Evolutionary conservation across 768 basidiomycete species (phyloP).

Genomic region (Boletus vinaceobasis): DNA sequence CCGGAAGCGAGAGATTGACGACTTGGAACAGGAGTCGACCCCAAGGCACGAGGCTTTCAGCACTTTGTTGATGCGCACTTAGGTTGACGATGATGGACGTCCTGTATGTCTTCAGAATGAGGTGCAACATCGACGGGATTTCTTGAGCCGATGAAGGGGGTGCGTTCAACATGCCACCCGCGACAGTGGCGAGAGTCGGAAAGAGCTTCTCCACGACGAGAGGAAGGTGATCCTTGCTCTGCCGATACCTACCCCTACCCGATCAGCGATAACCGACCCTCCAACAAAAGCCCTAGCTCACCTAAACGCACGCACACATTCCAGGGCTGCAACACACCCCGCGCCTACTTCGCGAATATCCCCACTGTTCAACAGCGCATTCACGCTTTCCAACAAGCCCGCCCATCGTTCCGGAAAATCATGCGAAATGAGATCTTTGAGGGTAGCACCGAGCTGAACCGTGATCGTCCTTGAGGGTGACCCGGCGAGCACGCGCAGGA

Average conservation of each 20-base stretch:
- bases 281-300: conserved; percentile 1
- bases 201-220: conserved; percentile 61
- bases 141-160: conserved; percentile 62
- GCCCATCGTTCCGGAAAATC: conserved; percentile 84
- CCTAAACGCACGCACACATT: conserved; percentile 63
- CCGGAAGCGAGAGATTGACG: conserved; percentile 67
- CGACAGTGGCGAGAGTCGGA: conserved; percentile 74
- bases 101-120: conserved; percentile 86
- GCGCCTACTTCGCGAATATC: conserved; percentile 75
- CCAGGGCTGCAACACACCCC: conserved; percentile 74
- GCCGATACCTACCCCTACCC: conserved; percentile 59
- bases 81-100: conserved; percentile 75
- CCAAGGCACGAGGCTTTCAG: conserved; percentile 82
- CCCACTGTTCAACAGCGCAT: conserved; percentile 56
- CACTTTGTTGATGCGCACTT: conserved; percentile 67
- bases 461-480: conserved; percentile 67
- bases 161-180: conserved; percentile 60
- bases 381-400: conserved; percentile 61
- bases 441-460: conserved; percentile 67
- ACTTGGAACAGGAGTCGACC: conserved; percentile 78
- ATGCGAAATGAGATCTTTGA: conserved; percentile 69
- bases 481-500: conserved; percentile 67
- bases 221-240: conserved; percentile 57
- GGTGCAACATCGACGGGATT: conserved; percentile 78
- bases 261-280: conserved; percentile 35